Conservation (phyloP, 768 basidiomycete genomes). For the Suillus occidentalis region DNA sequence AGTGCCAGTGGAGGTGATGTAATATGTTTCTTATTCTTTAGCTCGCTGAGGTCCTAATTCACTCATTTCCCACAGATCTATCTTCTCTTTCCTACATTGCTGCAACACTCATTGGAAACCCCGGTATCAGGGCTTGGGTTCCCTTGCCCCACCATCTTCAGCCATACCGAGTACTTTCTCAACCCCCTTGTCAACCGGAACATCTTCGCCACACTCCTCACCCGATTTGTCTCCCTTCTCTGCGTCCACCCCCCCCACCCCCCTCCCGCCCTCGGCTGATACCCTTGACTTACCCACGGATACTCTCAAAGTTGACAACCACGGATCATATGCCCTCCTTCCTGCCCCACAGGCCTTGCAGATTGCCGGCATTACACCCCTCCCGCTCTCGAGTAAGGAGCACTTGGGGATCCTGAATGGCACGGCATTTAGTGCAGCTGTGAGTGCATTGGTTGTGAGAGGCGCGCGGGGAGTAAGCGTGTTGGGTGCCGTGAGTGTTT, state of each 20-base stretch:
- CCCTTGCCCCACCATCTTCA: conserved; percentile 31
- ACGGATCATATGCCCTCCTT: conserved; percentile 1
- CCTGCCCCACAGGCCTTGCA: conserved; percentile 50
- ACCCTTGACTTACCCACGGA: conserved; percentile 39
- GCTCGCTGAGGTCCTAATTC: conserved; percentile 13
- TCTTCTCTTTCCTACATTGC: conserved; percentile 83
- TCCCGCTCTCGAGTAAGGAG: conserved; percentile 72
- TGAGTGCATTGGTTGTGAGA: conserved; percentile 71
- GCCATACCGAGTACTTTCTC: conserved; percentile 5
- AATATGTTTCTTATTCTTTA: neutral
- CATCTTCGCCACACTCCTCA: neutral
- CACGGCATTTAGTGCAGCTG: conserved; percentile 80
- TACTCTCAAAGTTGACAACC: neutral
- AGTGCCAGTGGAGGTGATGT: conserved; percentile 77
- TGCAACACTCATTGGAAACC: conserved; percentile 76
- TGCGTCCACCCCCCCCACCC: conserved; percentile 25
- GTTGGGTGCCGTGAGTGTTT: conserved; percentile 40
- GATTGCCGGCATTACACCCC: conserved; percentile 59
- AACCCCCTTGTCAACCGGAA: conserved; percentile 1
- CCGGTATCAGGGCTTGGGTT: conserved; percentile 69
- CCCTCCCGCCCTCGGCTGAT: conserved; percentile 42
- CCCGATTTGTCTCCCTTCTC: conserved; percentile 26
- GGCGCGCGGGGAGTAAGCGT: conserved; percentile 69
- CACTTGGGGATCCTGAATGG: conserved; percentile 84
- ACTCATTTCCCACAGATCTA: conserved; percentile 48